Conservation (phyloP, 1,284 basidiomycete genomes). For the Butyriboletus appendiculatus region DNA sequence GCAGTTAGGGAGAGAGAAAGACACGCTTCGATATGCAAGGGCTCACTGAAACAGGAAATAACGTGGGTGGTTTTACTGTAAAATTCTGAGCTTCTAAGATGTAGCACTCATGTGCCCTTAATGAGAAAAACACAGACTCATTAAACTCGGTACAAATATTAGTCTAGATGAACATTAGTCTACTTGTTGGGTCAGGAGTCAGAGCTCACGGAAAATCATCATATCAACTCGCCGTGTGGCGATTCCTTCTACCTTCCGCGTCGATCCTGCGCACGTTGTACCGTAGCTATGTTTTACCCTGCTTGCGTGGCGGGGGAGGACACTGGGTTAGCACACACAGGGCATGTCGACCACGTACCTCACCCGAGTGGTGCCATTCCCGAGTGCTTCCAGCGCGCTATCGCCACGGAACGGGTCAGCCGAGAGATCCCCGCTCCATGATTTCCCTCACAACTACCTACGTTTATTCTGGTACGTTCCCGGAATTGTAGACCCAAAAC, state of each 20-base stretch:
- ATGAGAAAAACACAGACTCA: neutral
- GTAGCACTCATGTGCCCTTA: neutral
- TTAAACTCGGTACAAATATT: neutral
- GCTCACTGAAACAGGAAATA: neutral
- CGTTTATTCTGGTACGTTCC: constrained; percentile 1
- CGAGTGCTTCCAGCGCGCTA: neutral
- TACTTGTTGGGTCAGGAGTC: neutral
- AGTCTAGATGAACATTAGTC: neutral
- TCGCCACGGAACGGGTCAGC: neutral
- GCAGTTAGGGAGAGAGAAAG: too few species aligned
- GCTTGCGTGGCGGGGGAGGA: neutral
- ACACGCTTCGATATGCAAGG: too few species aligned
- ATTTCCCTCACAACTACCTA: neutral
- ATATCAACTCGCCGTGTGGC: neutral
- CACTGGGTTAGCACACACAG: neutral
- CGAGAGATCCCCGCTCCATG: neutral
- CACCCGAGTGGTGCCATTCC: neutral
- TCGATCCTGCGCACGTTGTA: constrained; percentile 4
- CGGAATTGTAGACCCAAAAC: neutral
- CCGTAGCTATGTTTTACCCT: neutral
- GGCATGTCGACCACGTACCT: neutral
- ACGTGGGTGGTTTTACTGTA: neutral
- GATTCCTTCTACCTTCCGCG: neutral
- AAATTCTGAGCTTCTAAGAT: neutral
- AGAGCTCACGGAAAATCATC: neutral